phyloP scores from a whole-genome alignment of 768 basidiomycete species.

The Austroboletus festivus region DNA sequence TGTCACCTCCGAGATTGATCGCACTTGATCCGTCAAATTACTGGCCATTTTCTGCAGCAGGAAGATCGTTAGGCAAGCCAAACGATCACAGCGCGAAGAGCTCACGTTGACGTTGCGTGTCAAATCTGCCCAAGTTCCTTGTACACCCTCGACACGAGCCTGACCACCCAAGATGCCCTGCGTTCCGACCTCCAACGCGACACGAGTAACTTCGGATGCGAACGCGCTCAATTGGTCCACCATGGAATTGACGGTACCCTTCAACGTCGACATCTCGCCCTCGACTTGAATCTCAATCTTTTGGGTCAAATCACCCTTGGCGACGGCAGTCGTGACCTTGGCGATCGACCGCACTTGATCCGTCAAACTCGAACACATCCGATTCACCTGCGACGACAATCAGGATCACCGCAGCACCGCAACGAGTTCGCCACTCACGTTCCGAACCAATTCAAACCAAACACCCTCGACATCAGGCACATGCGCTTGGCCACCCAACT shows the following conservation, averaged over 20 bases:
- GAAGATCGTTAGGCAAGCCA: not conserved
- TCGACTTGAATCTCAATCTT: conserved; percentile 91
- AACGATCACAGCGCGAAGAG: not conserved
- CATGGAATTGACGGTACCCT: conserved; percentile 90
- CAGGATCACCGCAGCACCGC: not conserved
- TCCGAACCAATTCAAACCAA: conserved; percentile 80
- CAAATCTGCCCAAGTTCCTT: conserved; percentile 91
- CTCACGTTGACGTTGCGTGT: conserved; percentile 84
- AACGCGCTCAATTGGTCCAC: conserved; percentile 87
- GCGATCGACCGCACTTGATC: conserved; percentile 84
- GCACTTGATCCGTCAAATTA: conserved; percentile 82
- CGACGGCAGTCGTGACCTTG: conserved; percentile 84
- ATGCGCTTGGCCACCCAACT: conserved; percentile 82
- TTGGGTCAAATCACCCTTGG: conserved; percentile 85
- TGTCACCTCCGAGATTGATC: conserved; percentile 86
- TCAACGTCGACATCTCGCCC: conserved; percentile 83
- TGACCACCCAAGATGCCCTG: conserved; percentile 90
- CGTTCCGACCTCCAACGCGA: conserved; percentile 87
- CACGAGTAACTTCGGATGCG: conserved; percentile 76
- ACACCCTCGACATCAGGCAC: conserved; percentile 91
- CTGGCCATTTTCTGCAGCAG: conserved; percentile 81
- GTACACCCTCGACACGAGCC: conserved; percentile 85
- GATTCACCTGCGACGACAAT: conserved; percentile 51
- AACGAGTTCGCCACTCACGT: conserved; percentile 41
- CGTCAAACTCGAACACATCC: conserved; percentile 78